Conservation (phyloP, 2,329 filamentous ascomycete genomes). For the Camillea tinctor region DNA sequence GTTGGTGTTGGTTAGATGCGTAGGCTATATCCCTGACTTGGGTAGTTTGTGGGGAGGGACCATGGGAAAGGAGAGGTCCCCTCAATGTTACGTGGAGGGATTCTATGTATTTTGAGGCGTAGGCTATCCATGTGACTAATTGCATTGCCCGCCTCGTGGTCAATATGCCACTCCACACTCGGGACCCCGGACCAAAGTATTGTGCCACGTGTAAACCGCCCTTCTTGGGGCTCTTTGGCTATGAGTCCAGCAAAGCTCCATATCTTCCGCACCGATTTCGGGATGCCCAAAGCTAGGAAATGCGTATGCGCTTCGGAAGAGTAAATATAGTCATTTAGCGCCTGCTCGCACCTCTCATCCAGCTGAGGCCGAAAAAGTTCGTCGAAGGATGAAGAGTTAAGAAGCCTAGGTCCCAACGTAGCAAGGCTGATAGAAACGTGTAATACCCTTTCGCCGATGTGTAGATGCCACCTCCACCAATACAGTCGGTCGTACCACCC, state of each 20-base stretch:
- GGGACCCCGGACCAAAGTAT: slow-evolving; percentile 25
- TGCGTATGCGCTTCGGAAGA: slow-evolving; percentile 11
- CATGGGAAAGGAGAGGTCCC: too few species aligned
- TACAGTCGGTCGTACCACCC: slow-evolving; percentile 19
- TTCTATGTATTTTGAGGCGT: too few species aligned
- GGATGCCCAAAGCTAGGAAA: slow-evolving; percentile 20
- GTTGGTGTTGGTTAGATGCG: too few species aligned
- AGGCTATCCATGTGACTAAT: too few species aligned
- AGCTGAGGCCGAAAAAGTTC: slow-evolving; percentile 31
- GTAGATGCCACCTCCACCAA: slow-evolving; percentile 24
- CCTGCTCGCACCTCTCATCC: slow-evolving; percentile 21
- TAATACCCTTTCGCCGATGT: slow-evolving; percentile 21
- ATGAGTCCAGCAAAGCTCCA: slow-evolving; percentile 28
- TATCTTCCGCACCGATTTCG: slow-evolving; percentile 19
- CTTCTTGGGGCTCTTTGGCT: slow-evolving; percentile 21
- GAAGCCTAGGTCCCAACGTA: slow-evolving; percentile 24
- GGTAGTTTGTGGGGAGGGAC: too few species aligned
- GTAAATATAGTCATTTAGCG: slow-evolving; percentile 23
- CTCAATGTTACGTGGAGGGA: too few species aligned
- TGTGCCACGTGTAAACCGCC: slow-evolving; percentile 17
- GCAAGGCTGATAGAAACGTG: slow-evolving; percentile 24
- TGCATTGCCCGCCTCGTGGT: slow-evolving; percentile 21
- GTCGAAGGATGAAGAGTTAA: slow-evolving; percentile 18
- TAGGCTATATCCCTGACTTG: too few species aligned
- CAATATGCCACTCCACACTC: slow-evolving; percentile 27